Conservation (phyloP, 163 green algal genomes). For the Prototheca cutis region DNA sequence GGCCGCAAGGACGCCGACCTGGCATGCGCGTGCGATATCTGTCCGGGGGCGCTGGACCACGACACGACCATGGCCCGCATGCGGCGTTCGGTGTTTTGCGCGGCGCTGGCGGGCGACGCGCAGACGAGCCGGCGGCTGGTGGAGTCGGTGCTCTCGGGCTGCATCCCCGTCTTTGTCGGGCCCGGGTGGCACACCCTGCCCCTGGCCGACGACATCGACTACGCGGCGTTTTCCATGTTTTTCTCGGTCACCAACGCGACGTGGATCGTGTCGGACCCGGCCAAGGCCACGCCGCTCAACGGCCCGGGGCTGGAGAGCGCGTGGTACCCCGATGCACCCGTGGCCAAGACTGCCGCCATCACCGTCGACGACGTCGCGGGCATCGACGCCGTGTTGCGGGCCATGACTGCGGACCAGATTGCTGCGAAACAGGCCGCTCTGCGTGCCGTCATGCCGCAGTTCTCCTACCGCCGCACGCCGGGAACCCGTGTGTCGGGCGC, state of each 20-base stretch:
- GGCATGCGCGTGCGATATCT: constrained; percentile 14
- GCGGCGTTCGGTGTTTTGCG: constrained; percentile 11
- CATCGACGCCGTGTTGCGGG: background rate
- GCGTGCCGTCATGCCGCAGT: background rate
- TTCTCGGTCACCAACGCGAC: background rate
- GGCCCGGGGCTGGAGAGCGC: background rate
- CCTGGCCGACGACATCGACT: constrained; percentile 7
- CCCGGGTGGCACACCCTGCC: constrained; percentile 25
- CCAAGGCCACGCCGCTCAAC: background rate
- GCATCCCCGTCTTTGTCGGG: constrained; percentile 24
- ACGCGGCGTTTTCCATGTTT: background rate
- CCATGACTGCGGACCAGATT: background rate
- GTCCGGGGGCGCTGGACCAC: constrained; percentile 2
- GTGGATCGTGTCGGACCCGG: background rate
- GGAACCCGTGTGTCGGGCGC: background rate
- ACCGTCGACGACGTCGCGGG: background rate
- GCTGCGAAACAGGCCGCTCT: background rate
- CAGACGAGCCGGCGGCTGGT: constrained; percentile 12
- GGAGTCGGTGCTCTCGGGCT: constrained; percentile 17
- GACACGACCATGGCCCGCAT: constrained; percentile 4
- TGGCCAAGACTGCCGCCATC: background rate
- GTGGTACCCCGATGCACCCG: background rate
- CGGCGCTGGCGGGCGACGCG: constrained; percentile 10
- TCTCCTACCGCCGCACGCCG: background rate
- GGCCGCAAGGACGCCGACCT: constrained; percentile 4